Evolutionary conservation across 306 rosid genomes (phyloP).

Genomic region (Cajanus cajan): DNA sequence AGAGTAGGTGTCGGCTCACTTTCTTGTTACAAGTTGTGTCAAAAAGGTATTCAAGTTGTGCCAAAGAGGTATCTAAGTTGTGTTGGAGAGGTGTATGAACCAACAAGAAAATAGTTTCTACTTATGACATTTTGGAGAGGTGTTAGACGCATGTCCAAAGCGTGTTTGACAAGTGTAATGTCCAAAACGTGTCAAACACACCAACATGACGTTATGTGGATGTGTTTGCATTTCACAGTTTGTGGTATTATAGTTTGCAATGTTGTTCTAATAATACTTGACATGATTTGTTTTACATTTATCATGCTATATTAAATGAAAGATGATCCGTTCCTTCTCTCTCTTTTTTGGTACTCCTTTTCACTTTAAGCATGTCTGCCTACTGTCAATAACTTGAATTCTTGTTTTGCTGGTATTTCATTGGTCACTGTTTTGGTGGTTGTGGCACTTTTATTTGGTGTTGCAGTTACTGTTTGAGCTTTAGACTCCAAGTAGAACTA

Average conservation of each 20-base stretch:
- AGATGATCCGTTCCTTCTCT: not conserved
- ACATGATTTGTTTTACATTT: not conserved
- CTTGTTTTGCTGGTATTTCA: not conserved
- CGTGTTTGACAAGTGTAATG: too few species aligned
- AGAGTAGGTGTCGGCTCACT: too few species aligned
- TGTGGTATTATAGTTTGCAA: not conserved
- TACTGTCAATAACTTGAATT: not conserved
- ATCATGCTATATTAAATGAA: not conserved
- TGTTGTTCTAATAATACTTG: not conserved
- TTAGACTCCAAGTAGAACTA: conserved; percentile 17
- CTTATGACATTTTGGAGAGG: too few species aligned
- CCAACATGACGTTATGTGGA: too few species aligned
- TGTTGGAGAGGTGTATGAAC: too few species aligned
- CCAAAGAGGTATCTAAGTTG: too few species aligned
- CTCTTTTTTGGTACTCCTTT: not conserved
- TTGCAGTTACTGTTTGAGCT: not conserved
- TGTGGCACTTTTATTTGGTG: conserved; percentile 5
- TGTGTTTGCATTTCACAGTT: too few species aligned
- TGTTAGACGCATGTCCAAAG: too few species aligned
- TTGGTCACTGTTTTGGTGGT: conserved; percentile 17
- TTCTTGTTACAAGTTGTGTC: too few species aligned
- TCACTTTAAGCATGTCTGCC: not conserved
- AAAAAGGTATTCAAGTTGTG: too few species aligned
- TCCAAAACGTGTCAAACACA: too few species aligned
- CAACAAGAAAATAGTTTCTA: too few species aligned